Evolutionary conservation across 2,329 filamentous ascomycete species (phyloP).

Genomic region (Aspergillus sojae): DNA sequence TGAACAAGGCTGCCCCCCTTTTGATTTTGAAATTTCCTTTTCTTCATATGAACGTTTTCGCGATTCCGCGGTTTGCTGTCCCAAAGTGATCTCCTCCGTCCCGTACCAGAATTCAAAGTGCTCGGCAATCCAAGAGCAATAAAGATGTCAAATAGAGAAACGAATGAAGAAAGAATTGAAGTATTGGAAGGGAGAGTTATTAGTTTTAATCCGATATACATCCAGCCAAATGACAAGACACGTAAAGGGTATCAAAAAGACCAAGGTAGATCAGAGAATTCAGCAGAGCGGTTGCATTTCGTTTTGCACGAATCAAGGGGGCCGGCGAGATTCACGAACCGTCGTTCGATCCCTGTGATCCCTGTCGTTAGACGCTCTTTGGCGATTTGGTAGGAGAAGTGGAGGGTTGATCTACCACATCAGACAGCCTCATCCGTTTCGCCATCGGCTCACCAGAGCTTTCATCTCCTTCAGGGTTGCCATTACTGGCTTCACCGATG

Average conservation of each 20-base stretch:
- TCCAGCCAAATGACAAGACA: slow-evolving; percentile 38
- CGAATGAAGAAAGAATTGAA: neutral
- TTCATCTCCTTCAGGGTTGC: slow-evolving; percentile 22
- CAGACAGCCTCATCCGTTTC: slow-evolving; percentile 61
- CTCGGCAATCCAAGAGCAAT: neutral
- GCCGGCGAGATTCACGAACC: slow-evolving; percentile 12
- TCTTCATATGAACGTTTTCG: neutral
- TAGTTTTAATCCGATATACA: slow-evolving; percentile 27
- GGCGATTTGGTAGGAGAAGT: slow-evolving; percentile 37
- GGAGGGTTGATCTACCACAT: slow-evolving; percentile 52
- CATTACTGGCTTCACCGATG: slow-evolving; percentile 37
- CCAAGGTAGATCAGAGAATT: slow-evolving; percentile 32
- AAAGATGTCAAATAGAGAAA: neutral
- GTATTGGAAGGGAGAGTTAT: slow-evolving; percentile 8
- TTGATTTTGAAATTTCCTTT: neutral
- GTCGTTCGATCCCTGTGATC: slow-evolving; percentile 10
- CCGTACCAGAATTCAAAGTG: neutral
- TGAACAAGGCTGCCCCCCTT: neutral
- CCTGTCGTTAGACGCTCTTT: slow-evolving; percentile 31
- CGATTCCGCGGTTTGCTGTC: slow-evolving; percentile 8
- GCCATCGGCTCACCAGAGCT: slow-evolving; percentile 50
- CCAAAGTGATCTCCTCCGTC: slow-evolving; percentile 6
- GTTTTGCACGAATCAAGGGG: slow-evolving; percentile 6
- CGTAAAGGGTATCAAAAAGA: slow-evolving; percentile 45
- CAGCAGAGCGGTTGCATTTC: slow-evolving; percentile 21